Conservation (phyloP, 192 early-diverging fungal genomes). For the Cladochytrium replicatum region DNA sequence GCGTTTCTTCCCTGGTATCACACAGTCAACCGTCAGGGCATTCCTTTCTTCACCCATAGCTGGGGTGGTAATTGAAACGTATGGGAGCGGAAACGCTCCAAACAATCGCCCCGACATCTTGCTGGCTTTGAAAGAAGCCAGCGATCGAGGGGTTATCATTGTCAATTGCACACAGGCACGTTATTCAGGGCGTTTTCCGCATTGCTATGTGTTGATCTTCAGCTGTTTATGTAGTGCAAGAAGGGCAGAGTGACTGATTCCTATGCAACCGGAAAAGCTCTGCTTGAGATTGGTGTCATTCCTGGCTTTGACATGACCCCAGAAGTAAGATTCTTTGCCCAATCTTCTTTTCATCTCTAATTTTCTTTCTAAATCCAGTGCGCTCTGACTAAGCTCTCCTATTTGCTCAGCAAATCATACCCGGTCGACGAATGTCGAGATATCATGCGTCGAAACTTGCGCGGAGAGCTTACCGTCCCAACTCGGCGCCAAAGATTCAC, state of each 20-base stretch:
- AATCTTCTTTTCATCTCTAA: background rate
- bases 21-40: constrained; percentile 71
- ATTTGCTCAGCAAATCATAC: constrained; percentile 67
- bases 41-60: constrained; percentile 77
- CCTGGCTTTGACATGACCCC: constrained; percentile 93
- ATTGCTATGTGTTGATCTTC: background rate
- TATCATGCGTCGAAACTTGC: constrained; percentile 71
- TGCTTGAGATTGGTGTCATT: constrained; percentile 70
- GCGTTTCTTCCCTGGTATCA: constrained; percentile 91
- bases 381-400: constrained; percentile 91
- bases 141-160: constrained; percentile 87
- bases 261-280: constrained; percentile 82
- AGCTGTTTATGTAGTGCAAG: constrained; percentile 30
- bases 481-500: constrained; percentile 55
- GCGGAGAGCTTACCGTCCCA: constrained; percentile 85
- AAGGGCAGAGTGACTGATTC: constrained; percentile 79
- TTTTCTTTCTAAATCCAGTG: constrained; percentile 36
- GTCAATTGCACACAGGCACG: constrained; percentile 83
- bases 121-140: constrained; percentile 71
- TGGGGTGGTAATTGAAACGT: constrained; percentile 92
- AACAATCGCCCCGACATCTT: constrained; percentile 78
- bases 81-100: constrained; percentile 94
- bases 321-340: constrained; percentile 35
- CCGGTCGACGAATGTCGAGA: constrained; percentile 62
- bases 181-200: background rate